Evolutionary conservation across 305 asterid species (phyloP), one percentile per base, ranked within the genome.

Genomic region (Petunia hybrid): DNA sequence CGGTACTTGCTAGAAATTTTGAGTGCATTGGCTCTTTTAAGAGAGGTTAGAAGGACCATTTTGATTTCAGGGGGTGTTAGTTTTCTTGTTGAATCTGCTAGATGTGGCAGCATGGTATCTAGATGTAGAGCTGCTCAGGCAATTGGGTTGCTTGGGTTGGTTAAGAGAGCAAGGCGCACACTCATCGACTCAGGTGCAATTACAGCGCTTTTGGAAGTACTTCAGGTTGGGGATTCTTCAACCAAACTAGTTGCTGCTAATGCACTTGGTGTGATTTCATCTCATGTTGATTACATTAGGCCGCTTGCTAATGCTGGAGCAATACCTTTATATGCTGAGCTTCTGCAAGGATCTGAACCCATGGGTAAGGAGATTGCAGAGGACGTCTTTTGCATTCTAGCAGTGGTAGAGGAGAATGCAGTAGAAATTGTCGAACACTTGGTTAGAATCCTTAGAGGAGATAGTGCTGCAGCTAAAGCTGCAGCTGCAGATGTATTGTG

Each of bases 91-190:
- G 92, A 88, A 79, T 89, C 94, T 59, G 91, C 88, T 61, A 76
- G 85, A 56, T 41, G 62, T 80, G 97, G 97, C 71, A 81, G 88
- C 84, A 71, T 83, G 87, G 55, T 84, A 63, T 92, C 97, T 70
- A 89, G 94, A 85, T 85, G 91, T 59, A 76, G 94, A 81, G 93
- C 93, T 35, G 94, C 94, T 83, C 94, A 92, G 77, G 92, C 90
- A 57, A 86, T 89, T 46, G 94, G 93, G 68, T 78, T 89, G 45
- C 89, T 92, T 46, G 94, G 90, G 73, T 61, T 89, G 87, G 87
- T 82, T 22, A 89, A 86, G 86, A 83, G 87, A 71, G 88, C 91
- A 31, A 84, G 89, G 45, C 84, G 76, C 5, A 48, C 66, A 2
- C 86, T 92, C 68, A 86, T 88, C 5, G 82, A 83, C 56, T 87